A percentile compares a stretch with the other conserved stretches of the same genome.
Conservation (phyloP, 2,329 filamentous ascomycete species). For the Rhynchosporium agropyri region DNA sequence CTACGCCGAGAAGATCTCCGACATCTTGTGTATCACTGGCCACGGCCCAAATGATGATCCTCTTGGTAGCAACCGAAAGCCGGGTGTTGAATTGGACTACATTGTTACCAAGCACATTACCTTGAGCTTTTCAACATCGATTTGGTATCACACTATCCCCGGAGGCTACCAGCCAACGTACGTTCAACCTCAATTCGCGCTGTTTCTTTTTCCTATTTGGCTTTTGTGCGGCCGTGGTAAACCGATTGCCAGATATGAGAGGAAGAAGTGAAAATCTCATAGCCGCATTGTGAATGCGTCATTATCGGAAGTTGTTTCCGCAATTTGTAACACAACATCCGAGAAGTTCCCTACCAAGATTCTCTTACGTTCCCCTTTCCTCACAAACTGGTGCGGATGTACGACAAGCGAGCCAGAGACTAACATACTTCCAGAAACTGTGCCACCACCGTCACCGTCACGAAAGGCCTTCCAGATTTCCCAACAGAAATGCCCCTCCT, state of each 20-base stretch:
- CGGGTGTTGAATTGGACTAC: background rate
- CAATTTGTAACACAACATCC: too few species aligned
- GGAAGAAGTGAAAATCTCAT: too few species aligned
- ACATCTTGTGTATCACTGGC: conserved; percentile 6
- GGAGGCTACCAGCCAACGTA: conserved; percentile 7
- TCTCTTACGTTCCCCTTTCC: too few species aligned
- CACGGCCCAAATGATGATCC: conserved; percentile 1
- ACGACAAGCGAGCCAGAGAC: background rate
- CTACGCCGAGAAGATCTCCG: conserved; percentile 10
- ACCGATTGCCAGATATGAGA: background rate
- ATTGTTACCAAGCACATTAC: conserved; percentile 8
- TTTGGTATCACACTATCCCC: conserved; percentile 7
- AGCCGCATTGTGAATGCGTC: too few species aligned
- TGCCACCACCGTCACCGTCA: conserved; percentile 5
- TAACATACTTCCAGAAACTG: background rate
- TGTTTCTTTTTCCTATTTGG: background rate
- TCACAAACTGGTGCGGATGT: background rate
- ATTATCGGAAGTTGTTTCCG: too few species aligned
- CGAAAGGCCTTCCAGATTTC: background rate
- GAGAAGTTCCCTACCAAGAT: too few species aligned
- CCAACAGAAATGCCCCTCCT: conserved; percentile 1
- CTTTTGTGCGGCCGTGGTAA: background rate
- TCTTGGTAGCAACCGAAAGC: conserved; percentile 5
- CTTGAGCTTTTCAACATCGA: conserved; percentile 3
- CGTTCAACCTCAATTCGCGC: background rate